These are phyloP conservation scores for Novymonas esmeraldas DNA, from an alignment of 208 protist genomes.

Conservation along the genomic window DNA sequence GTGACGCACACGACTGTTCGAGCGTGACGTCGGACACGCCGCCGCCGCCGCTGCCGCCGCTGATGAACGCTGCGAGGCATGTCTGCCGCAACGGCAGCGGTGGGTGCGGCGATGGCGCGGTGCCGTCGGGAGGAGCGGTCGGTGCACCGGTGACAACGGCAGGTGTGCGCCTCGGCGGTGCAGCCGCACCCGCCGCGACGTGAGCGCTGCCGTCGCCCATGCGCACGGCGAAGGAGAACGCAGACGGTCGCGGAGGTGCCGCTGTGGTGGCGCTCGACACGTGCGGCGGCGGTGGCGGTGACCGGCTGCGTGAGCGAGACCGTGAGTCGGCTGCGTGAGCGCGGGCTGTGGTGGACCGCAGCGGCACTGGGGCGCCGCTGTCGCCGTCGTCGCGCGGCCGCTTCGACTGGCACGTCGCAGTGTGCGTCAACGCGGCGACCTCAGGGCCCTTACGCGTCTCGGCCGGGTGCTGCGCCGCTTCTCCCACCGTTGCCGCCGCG, in stretches of 20 bases:
- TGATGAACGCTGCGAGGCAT: conserved; percentile 10
- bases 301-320: conserved; percentile 10
- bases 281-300: conserved; percentile 15
- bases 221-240: conserved; percentile 12
- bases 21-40: too few species aligned
- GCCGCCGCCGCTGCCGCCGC: too few species aligned
- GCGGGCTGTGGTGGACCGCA: conserved; percentile 12
- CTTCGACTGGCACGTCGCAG: not conserved
- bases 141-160: too few species aligned
- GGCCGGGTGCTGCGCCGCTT: not conserved
- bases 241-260: not conserved
- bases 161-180: too few species aligned
- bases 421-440: not conserved
- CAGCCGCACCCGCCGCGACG: too few species aligned
- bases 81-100: conserved; percentile 13
- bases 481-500: not conserved
- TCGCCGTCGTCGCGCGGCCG: too few species aligned
- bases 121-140: too few species aligned
- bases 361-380: not conserved
- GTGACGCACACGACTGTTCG: too few species aligned
- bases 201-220: not conserved
- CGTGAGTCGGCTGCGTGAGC: conserved; percentile 21
- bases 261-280: not conserved
- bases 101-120: too few species aligned
- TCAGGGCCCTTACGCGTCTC: not conserved